Evolutionary conservation across 208 protist genomes (phyloP).

Genomic region (Trypanosoma congolense): DNA sequence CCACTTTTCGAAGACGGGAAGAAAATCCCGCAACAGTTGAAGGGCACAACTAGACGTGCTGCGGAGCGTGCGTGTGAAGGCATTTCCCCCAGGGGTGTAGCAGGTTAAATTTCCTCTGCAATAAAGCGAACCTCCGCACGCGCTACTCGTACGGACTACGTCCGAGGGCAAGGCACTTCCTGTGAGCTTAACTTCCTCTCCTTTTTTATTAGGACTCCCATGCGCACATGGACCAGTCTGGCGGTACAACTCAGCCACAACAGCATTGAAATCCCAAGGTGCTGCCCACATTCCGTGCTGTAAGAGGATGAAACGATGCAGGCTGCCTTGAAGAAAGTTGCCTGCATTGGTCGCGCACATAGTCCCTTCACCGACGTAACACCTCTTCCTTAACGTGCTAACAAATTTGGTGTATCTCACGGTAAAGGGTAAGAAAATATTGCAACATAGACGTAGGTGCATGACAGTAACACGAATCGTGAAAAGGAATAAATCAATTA

Average conservation of each 20-base stretch:
- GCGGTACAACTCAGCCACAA: slow-evolving; percentile 20
- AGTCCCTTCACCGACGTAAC: not conserved
- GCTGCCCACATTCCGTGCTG: slow-evolving; percentile 63
- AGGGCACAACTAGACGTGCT: slow-evolving; percentile 39
- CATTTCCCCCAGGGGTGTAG: slow-evolving; percentile 49
- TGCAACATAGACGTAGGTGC: too few relatives aligned
- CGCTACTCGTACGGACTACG: slow-evolving; percentile 10
- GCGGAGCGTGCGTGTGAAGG: slow-evolving; percentile 29
- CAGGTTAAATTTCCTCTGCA: slow-evolving; percentile 36
- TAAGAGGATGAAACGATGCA: slow-evolving; percentile 55
- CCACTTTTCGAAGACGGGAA: slow-evolving; percentile 46
- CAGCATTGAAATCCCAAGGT: slow-evolving; percentile 36
- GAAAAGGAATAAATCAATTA: too few relatives aligned
- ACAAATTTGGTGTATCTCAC: too few relatives aligned
- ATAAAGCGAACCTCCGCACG: slow-evolving; percentile 29
- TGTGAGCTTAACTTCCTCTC: not conserved
- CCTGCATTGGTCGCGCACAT: not conserved
- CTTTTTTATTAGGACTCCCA: slow-evolving; percentile 21
- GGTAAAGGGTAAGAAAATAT: too few relatives aligned
- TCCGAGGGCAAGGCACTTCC: not conserved
- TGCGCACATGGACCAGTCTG: slow-evolving; percentile 26
- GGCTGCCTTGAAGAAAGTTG: slow-evolving; percentile 11
- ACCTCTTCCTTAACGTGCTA: not conserved
- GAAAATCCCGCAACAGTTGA: slow-evolving; percentile 37
- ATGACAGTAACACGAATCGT: too few relatives aligned